phyloP scores from a whole-genome alignment of 2,329 filamentous ascomycete species.

The Pseudogymnoascus sp. region DNA sequence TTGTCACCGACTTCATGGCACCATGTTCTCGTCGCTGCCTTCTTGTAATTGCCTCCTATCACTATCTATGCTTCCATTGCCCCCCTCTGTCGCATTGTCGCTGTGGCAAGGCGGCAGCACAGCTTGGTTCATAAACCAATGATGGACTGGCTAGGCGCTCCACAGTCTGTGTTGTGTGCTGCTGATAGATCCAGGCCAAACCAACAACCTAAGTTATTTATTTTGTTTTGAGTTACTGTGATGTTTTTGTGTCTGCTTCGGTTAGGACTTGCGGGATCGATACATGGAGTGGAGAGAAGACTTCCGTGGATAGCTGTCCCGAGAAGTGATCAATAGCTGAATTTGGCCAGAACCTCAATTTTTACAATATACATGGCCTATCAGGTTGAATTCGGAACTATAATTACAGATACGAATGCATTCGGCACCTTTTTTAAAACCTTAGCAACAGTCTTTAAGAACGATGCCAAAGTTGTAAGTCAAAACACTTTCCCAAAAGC shows the following conservation, averaged over 20 bases:
- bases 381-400: constrained; percentile 21
- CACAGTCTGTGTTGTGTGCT: background rate
- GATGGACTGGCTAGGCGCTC: background rate
- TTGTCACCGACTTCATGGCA: no score
- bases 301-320: background rate
- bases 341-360: background rate
- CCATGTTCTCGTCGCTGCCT: no score
- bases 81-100: background rate
- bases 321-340: background rate
- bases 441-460: constrained; percentile 31
- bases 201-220: background rate
- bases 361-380: background rate
- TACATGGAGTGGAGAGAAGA: no score
- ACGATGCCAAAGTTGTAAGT: constrained; percentile 32
- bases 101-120: background rate
- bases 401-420: constrained; percentile 30
- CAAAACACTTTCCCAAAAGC: constrained; percentile 26
- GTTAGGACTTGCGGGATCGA: background rate
- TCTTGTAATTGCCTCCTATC: background rate
- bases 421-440: constrained; percentile 36
- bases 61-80: background rate
- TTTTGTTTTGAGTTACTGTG: background rate
- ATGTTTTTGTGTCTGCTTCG: background rate
- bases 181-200: background rate
- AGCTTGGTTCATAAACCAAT: background rate